Base-by-base conservation (phyloP, 1,139 yeast species). In the Pneumocystis wakefieldiae region DNA sequence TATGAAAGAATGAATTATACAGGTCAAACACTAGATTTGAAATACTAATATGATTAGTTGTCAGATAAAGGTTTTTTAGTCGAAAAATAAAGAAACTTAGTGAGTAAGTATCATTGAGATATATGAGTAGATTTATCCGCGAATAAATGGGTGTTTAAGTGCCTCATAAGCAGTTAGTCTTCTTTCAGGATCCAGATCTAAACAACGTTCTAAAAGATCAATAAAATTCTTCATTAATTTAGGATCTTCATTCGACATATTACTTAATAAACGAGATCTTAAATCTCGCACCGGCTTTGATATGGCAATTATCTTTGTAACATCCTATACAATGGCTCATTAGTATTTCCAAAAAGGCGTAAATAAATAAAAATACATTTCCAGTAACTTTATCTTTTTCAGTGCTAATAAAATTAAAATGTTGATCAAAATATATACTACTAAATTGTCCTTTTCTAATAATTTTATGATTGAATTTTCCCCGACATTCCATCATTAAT, bases 91-190 rank as follows among this genome's bases (percentile, higher is more conserved):
- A 48, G 32, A 48, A 15, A 48, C 12, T 10, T 12, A 15, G 24
- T 6, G 28, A 12, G 19, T 10, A 14, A 48, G 7, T 32, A 32
- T 32, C 10, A 48, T 24, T 17, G 12, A 48, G 24, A 48, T 24
- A 48, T 15, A 48, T 24, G 12, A 24, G 12, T 48, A 12, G 28
- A 10, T 24, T 10, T 39, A 57, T 57, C 86, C 67, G 74, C 76
- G 66, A 24, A 88, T 75, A 62, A 90, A 78, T 15, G 90, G 88
- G 75, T 90, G 96, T 62, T 76, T 76, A 64, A 87, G 76, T 37
- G 90, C 86, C 57, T 81, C 82, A 65, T 82, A 82, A 1, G 95
- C 87, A 63, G 82, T 79, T 62, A 88, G 83, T 75, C 96, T 81
- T 66, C 81, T 76, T 64, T 77, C 78, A 12, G 96, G 96, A 70